Evolutionary conservation across 345 rosid genomes (phyloP).

Genomic region (Eucalyptus camaldulensis): DNA sequence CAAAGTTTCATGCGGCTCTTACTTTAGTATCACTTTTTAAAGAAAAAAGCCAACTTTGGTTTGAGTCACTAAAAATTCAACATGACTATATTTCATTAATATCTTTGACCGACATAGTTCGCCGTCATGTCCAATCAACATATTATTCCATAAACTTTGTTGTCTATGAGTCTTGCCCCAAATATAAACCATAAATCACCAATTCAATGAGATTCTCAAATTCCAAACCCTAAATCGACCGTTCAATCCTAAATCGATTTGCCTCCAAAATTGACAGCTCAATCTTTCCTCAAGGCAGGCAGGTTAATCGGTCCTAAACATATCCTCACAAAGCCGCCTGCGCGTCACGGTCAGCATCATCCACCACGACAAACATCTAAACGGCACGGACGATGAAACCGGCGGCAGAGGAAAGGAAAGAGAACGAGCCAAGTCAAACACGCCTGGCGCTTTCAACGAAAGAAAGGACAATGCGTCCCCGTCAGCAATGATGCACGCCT

Average conservation of each 20-base stretch:
- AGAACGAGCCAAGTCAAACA: no score
- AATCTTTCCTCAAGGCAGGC: no score
- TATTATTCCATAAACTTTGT: neutral
- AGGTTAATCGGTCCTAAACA: neutral
- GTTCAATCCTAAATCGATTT: neutral
- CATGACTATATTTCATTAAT: neutral
- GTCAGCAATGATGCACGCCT: no score
- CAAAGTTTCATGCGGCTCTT: no score
- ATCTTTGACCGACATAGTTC: neutral
- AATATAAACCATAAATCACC: neutral
- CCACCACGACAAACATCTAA: no score
- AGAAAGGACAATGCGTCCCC: no score
- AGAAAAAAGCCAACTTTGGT: no score
- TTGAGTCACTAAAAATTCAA: neutral
- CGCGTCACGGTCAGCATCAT: no score
- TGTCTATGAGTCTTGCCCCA: neutral
- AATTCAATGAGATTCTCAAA: neutral
- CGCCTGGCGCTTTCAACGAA: no score
- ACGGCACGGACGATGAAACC: no score
- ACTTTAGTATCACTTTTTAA: neutral
- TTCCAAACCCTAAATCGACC: neutral
- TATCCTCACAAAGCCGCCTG: neutral
- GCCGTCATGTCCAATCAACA: rapidly evolving
- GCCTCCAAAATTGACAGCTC: neutral
- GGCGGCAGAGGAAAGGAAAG: no score